phyloP scores from a whole-genome alignment of 2,329 filamentous ascomycete genomes.

The Elsinoe necatrix region DNA sequence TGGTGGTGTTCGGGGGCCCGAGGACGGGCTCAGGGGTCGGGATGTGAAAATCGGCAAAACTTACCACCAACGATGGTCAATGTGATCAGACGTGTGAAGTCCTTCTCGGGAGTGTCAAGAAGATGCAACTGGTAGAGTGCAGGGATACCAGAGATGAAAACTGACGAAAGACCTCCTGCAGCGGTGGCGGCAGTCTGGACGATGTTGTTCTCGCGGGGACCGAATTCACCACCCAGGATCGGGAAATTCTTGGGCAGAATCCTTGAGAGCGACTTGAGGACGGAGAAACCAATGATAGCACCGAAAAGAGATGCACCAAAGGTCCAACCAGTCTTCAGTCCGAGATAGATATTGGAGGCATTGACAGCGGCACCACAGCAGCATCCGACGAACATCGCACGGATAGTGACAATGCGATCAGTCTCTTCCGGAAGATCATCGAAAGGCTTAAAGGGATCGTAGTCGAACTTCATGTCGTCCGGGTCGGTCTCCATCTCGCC shows the following conservation, averaged over 20 bases:
- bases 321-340: slow-evolving; percentile 39
- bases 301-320: slow-evolving; percentile 30
- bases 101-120: slow-evolving; percentile 43
- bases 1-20: background rate
- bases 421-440: slow-evolving; percentile 38
- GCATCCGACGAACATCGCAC: slow-evolving; percentile 48
- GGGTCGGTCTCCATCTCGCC: slow-evolving; percentile 25
- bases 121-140: slow-evolving; percentile 51
- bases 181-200: slow-evolving; percentile 51
- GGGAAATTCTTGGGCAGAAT: slow-evolving; percentile 31
- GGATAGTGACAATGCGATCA: slow-evolving; percentile 44
- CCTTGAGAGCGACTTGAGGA: slow-evolving; percentile 24
- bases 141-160: slow-evolving; percentile 52
- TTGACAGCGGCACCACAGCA: slow-evolving; percentile 51
- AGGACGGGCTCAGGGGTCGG: background rate
- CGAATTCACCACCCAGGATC: slow-evolving; percentile 46
- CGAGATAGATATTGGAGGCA: slow-evolving; percentile 53
- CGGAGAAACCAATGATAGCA: slow-evolving; percentile 51
- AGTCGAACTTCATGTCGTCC: slow-evolving; percentile 24
- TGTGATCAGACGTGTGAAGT: slow-evolving; percentile 51
- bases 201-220: slow-evolving; percentile 54
- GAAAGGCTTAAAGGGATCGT: slow-evolving; percentile 37
- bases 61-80: slow-evolving; percentile 50
- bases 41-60: background rate
- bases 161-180: slow-evolving; percentile 47